Conservation (phyloP, 2,329 filamentous ascomycete species). For the Aspergillus tanneri region DNA sequence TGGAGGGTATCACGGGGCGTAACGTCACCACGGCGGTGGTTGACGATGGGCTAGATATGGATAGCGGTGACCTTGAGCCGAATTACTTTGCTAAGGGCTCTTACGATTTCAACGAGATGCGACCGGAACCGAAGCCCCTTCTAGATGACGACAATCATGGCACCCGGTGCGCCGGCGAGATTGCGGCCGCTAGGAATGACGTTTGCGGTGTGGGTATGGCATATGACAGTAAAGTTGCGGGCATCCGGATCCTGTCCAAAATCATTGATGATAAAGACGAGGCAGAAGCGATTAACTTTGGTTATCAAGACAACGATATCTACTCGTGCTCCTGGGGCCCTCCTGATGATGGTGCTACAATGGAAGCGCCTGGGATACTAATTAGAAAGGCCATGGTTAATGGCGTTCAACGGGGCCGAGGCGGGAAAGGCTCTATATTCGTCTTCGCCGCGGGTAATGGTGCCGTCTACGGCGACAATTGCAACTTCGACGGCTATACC, state of each 20-base stretch:
- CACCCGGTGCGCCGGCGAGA: conserved; percentile 91
- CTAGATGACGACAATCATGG: conserved; percentile 85
- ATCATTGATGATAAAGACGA: conserved; percentile 90
- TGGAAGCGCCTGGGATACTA: conserved; percentile 88
- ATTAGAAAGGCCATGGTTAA: conserved; percentile 90
- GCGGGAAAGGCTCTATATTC: conserved; percentile 82
- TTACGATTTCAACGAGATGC: conserved; percentile 91
- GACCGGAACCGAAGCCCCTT: conserved; percentile 74
- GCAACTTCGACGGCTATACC: conserved; percentile 98
- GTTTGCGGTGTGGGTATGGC: conserved; percentile 95
- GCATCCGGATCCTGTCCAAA: conserved; percentile 88
- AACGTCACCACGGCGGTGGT: conserved; percentile 90
- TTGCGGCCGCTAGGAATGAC: conserved; percentile 86
- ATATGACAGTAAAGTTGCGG: conserved; percentile 85
- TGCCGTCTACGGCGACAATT: conserved; percentile 83
- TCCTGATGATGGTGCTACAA: conserved; percentile 85
- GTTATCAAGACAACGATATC: conserved; percentile 86
- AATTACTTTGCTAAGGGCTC: conserved; percentile 95
- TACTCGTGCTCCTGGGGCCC: conserved; percentile 99
- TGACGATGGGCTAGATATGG: conserved; percentile 94
- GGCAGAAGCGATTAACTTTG: conserved; percentile 87
- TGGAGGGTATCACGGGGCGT: conserved; percentile 83
- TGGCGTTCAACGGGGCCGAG: conserved; percentile 82
- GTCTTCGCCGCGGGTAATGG: conserved; percentile 98
- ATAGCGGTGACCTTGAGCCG: conserved; percentile 84